Percentiles rank a stretch among this genome's conserved stretches.
Conservation (phyloP, 306 rosid species). For the Sicyos edulis region DNA sequence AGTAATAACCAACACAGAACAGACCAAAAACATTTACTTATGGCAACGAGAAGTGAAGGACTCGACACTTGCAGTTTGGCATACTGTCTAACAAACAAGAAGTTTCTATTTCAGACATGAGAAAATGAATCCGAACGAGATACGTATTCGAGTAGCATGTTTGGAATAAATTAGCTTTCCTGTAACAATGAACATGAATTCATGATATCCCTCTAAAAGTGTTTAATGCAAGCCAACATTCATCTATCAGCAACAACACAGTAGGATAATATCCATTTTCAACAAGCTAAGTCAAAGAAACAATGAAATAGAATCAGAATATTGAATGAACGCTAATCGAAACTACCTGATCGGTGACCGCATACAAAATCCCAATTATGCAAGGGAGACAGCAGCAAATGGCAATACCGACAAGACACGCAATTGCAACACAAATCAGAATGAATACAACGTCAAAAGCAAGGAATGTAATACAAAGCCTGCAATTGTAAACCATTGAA, state of each 20-base stretch:
- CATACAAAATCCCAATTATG: slow-evolving; percentile 68
- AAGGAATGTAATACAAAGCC: slow-evolving; percentile 79
- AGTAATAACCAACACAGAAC: background rate
- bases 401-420: slow-evolving; percentile 81
- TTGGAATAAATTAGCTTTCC: background rate
- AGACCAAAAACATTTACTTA: background rate
- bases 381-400: slow-evolving; percentile 95
- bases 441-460: slow-evolving; percentile 67
- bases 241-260: background rate
- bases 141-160: background rate
- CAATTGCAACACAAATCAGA: slow-evolving; percentile 56
- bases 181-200: slow-evolving; percentile 1
- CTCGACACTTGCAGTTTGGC: background rate
- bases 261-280: background rate
- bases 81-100: background rate
- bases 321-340: background rate
- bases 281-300: background rate
- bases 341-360: slow-evolving; percentile 60
- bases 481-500: slow-evolving; percentile 35
- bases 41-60: background rate
- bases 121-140: too few species aligned
- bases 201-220: too few species aligned
- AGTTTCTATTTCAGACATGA: too few species aligned
- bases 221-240: background rate
- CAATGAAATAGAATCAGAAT: background rate